phyloP scores from a whole-genome alignment of 805 yeast genomes.

The Lachancea kluyveri region DNA sequence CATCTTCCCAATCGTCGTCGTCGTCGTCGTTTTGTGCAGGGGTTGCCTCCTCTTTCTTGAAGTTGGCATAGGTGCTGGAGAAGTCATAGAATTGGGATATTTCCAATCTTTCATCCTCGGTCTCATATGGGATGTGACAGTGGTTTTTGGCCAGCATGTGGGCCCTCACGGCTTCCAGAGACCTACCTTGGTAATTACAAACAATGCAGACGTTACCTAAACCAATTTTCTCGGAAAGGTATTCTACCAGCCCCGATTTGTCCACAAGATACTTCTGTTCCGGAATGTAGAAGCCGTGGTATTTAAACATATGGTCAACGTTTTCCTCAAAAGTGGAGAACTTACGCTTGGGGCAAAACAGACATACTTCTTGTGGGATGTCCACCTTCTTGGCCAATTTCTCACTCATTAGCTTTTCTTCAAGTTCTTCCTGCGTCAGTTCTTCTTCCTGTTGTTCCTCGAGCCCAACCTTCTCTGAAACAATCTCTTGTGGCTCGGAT shows the following conservation, averaged over 20 bases:
- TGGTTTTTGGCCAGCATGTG: constrained; percentile 89
- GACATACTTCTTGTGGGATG: constrained; percentile 45
- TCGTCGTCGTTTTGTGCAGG: constrained; percentile 34
- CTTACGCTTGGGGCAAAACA: constrained; percentile 47
- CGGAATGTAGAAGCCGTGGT: constrained; percentile 85
- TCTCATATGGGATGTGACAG: constrained; percentile 83
- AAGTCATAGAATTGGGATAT: constrained; percentile 90
- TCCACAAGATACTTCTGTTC: constrained; percentile 70
- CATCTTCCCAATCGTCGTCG: constrained; percentile 35
- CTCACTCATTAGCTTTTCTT: constrained; percentile 34
- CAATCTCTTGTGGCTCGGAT: constrained; percentile 7
- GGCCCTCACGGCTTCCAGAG: constrained; percentile 79
- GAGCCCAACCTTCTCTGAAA: constrained; percentile 5
- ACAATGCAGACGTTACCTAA: constrained; percentile 84
- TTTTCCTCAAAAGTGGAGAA: constrained; percentile 45
- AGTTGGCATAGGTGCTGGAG: constrained; percentile 52
- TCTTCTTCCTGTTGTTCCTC: constrained; percentile 24
- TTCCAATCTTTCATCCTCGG: constrained; percentile 77
- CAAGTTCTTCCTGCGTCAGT: constrained; percentile 33
- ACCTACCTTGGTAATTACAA: constrained; percentile 80
- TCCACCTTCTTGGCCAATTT: constrained; percentile 37
- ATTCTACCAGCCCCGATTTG: constrained; percentile 63
- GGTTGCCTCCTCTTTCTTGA: constrained; percentile 14
- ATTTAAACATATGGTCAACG: constrained; percentile 66
- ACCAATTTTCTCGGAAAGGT: constrained; percentile 86